Evolutionary conservation across 2,329 filamentous ascomycete genomes (phyloP), one percentile per base, ranked within the genome.

Genomic region (Colletotrichum falcatum): DNA sequence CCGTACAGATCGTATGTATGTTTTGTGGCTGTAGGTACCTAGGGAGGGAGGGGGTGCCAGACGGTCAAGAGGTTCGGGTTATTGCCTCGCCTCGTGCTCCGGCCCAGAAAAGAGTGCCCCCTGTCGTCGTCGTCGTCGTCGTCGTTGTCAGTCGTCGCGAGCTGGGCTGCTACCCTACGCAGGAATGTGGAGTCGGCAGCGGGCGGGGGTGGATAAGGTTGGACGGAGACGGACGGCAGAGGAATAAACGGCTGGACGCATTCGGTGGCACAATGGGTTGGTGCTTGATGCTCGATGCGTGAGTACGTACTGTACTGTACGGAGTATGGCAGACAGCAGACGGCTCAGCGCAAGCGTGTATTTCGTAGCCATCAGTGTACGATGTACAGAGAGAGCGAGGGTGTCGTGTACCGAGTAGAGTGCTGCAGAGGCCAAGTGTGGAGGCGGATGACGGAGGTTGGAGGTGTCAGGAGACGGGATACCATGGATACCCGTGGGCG

Each of bases 401-500:
- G 28, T 65, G 49, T 37, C 23, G 35, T 5, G 42, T n/a, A 30
- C n/a, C n/a, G 20, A 16, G 23, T 39, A 18, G 14, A 9, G 23
- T 39, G 23, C 30, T n/a, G 42, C 12, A 44, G 37, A n/a, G 55
- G 39, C 12, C 14, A 23, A 23, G 37, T 42, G 54, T 48, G 62
- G 62, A 70, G 39, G 66, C 8, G 18, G 49, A 59, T 66, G 62
- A 53, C 58, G 58, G 64, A 39, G 42, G 63, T 35, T 54, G 60
- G 53, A 58, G 35, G 37, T 70, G 64, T 67, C 67, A 67, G 58
- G 44, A 18, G 44, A 28, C 16, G 23, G 33, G 26, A 42, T 33
- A n/a, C 26, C 67, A 70, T 53, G 67, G 67, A 42, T 66, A 70
- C 66, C 67, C 67, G 63, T 67, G 67, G 12, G 35, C 11, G 35